These are phyloP conservation scores for Aureobasidium sp. DNA, from an alignment of 2,329 filamentous ascomycete species.

Conservation along the genomic window DNA sequence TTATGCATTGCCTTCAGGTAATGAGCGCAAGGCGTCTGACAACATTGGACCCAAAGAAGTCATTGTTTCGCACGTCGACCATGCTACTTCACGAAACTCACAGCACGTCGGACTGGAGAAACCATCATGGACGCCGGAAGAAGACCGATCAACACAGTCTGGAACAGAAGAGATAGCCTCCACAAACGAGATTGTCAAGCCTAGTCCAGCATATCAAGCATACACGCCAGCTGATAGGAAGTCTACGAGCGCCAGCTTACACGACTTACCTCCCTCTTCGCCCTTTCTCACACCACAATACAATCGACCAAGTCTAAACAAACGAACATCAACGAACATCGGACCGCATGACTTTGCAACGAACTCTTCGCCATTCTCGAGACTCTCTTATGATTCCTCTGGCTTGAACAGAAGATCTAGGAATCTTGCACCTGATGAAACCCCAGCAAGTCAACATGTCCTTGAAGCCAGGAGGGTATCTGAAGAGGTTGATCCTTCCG, in stretches of 20 bases:
- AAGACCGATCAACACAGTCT: not conserved
- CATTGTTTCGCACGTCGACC: not conserved
- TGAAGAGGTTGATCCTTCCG: not conserved
- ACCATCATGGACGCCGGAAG: not conserved
- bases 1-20: not conserved
- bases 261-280: not conserved
- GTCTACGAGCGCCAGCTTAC: not conserved
- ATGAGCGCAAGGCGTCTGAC: not conserved
- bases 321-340: not conserved
- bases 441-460: not conserved
- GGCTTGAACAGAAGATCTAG: not conserved
- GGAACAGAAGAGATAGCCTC: not conserved
- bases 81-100: not conserved
- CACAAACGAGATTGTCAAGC: not conserved
- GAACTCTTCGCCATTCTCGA: not conserved
- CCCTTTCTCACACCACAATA: conserved; percentile 1
- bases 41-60: not conserved
- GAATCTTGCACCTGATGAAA: not conserved
- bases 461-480: not conserved
- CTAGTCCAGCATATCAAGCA: not conserved
- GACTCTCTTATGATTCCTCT: not conserved
- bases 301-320: not conserved
- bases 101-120: not conserved
- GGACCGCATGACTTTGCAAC: not conserved
- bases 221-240: conserved; percentile 3